Evolutionary conservation across 2,329 filamentous ascomycete species (phyloP).

Genomic region (Colletotrichum australisinense): DNA sequence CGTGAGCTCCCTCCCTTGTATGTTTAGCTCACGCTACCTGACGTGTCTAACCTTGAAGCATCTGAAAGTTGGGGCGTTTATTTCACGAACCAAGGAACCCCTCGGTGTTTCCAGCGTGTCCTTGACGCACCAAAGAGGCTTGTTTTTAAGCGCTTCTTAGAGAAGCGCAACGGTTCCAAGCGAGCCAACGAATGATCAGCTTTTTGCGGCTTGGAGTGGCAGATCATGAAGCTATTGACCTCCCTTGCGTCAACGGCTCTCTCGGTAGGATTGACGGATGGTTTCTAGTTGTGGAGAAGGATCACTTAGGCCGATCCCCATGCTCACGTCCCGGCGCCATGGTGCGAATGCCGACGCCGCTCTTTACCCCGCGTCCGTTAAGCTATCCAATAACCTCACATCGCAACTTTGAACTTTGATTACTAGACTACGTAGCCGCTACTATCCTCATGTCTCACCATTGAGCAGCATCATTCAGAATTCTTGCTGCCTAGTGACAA

Average conservation of each 20-base stretch:
- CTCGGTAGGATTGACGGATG: not conserved
- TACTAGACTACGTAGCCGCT: not conserved
- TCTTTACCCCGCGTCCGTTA: not conserved
- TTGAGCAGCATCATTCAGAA: not conserved
- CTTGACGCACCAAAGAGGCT: not conserved
- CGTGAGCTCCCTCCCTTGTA: not conserved
- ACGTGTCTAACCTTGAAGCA: not conserved
- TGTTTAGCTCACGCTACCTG: not conserved
- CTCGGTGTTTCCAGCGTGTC: not conserved
- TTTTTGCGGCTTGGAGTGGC: not conserved
- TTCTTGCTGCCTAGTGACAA: not conserved
- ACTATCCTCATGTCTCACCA: not conserved
- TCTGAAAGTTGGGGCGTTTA: not conserved
- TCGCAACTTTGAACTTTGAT: not conserved
- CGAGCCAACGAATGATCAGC: not conserved
- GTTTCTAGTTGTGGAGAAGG: not conserved
- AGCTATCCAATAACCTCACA: not conserved
- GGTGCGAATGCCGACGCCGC: not conserved
- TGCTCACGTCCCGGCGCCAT: not conserved
- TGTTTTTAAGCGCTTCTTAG: not conserved
- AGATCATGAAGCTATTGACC: not conserved
- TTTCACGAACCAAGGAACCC: not conserved
- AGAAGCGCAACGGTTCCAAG: not conserved
- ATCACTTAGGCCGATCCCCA: not conserved
- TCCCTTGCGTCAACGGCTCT: not conserved